Percentiles rank a stretch among this genome's conserved stretches.
Conservation (phyloP, 2,329 filamentous ascomycete species). For the Rhinocladiella mackenziei region DNA sequence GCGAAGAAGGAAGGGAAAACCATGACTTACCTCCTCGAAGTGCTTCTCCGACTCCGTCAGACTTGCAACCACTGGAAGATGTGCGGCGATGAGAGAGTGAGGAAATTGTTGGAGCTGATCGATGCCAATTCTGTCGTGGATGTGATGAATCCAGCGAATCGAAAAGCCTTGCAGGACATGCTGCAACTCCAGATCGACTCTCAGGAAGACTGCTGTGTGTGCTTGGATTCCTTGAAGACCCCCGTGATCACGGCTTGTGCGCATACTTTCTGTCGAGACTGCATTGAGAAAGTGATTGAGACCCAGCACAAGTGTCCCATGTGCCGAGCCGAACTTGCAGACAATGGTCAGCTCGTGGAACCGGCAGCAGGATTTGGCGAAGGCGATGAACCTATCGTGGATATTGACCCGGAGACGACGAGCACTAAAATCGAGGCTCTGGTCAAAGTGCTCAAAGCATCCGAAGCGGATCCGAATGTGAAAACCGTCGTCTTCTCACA, state of each 20-base stretch:
- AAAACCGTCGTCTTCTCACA: constrained; percentile 81
- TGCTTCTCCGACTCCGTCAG: constrained; percentile 77
- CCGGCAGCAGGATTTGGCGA: constrained; percentile 58
- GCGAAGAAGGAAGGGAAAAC: constrained; percentile 46
- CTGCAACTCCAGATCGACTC: constrained; percentile 72
- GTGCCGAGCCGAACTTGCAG: constrained; percentile 66
- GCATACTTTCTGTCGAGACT: constrained; percentile 70
- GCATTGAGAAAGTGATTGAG: constrained; percentile 70
- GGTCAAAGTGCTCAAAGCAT: constrained; percentile 68
- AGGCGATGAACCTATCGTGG: constrained; percentile 44
- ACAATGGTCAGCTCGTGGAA: constrained; percentile 58
- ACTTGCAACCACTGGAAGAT: constrained; percentile 87
- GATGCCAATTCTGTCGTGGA: constrained; percentile 64
- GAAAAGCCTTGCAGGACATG: constrained; percentile 66
- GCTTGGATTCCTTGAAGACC: constrained; percentile 65
- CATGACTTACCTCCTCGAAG: constrained; percentile 74
- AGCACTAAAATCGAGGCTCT: constrained; percentile 82
- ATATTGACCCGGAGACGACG: constrained; percentile 60
- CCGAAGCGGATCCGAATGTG: constrained; percentile 59
- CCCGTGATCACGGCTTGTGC: constrained; percentile 83
- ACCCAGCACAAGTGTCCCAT: constrained; percentile 78
- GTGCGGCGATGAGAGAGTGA: constrained; percentile 65
- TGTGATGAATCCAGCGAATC: constrained; percentile 65
- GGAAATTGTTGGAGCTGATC: constrained; percentile 65
- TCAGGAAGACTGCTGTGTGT: constrained; percentile 79